Conservation (phyloP, 257 asterid genomes). For the Avicennia marina region DNA sequence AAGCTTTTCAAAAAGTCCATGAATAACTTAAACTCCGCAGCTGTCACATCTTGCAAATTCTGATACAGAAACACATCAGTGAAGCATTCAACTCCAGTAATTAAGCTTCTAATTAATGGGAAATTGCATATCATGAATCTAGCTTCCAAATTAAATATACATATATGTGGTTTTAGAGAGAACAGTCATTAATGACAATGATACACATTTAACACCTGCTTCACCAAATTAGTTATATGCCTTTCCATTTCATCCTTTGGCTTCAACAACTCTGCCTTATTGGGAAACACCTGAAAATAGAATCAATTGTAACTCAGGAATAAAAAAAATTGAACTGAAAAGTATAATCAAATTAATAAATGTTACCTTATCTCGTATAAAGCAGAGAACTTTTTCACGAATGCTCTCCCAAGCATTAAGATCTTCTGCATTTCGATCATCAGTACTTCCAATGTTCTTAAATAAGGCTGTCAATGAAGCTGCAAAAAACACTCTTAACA, state of each 20-base stretch:
- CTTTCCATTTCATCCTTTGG: slow-evolving; percentile 91
- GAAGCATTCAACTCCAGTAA: not conserved
- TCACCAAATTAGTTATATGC: slow-evolving; percentile 77
- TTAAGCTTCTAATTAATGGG: not conserved
- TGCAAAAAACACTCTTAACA: slow-evolving; percentile 36
- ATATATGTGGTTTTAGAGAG: too few species aligned
- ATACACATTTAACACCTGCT: slow-evolving; percentile 50
- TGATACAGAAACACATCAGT: slow-evolving; percentile 35
- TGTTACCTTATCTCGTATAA: slow-evolving; percentile 76
- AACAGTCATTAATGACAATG: not conserved
- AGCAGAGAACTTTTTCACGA: slow-evolving; percentile 85
- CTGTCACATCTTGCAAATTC: slow-evolving; percentile 94
- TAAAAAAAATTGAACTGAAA: not conserved
- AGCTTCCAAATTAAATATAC: too few species aligned
- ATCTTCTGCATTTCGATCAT: slow-evolving; percentile 75
- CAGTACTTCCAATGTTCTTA: slow-evolving; percentile 81
- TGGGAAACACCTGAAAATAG: slow-evolving; percentile 68
- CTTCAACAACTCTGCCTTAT: slow-evolving; percentile 72
- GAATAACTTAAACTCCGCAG: slow-evolving; percentile 81
- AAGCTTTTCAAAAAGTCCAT: slow-evolving; percentile 86
- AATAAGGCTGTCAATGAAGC: slow-evolving; percentile 87
- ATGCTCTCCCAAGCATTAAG: slow-evolving; percentile 71
- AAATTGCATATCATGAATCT: too few species aligned
- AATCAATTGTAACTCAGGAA: not conserved
- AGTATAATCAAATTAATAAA: not conserved